Evolutionary conservation across 139 green algal genomes (phyloP).

Genomic region (Diplosphaera chodatii): DNA sequence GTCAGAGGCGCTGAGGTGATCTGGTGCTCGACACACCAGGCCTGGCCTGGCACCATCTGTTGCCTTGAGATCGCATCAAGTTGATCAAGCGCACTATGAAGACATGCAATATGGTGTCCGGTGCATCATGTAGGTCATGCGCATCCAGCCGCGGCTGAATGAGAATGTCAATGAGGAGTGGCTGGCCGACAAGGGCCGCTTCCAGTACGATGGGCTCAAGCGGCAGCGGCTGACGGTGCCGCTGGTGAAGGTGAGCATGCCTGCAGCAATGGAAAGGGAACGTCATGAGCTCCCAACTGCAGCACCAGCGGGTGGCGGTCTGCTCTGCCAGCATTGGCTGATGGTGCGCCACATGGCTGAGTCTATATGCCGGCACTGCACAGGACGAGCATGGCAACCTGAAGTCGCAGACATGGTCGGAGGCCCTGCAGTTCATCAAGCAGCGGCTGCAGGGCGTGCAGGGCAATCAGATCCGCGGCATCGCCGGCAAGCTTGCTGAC

Average conservation of each 20-base stretch:
- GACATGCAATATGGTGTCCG: not conserved
- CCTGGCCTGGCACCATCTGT: no score
- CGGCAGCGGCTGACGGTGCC: conserved; percentile 86
- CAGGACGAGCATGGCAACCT: conserved; percentile 33
- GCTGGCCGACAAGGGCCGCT: conserved; percentile 93
- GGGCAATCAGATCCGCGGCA: conserved; percentile 67
- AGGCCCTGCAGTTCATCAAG: conserved; percentile 61
- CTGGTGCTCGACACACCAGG: not conserved
- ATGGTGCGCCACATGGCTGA: no score
- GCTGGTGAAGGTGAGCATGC: conserved; percentile 56
- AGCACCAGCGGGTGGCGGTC: no score
- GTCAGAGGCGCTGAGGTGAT: conserved; percentile 71
- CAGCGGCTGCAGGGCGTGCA: conserved; percentile 35
- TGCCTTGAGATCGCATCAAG: no score
- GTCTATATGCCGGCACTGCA: no score
- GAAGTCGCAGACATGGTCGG: conserved; percentile 58
- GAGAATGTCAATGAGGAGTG: conserved; percentile 99
- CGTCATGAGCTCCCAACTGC: no score
- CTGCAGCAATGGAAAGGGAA: no score
- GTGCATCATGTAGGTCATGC: conserved; percentile 62
- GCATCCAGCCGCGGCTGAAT: conserved; percentile 89
- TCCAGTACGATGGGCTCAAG: conserved; percentile 94
- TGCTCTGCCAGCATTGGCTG: no score
- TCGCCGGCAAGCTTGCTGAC: conserved; percentile 89
- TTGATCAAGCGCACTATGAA: no score